Conservation (phyloP, 352 stramenopile genomes). For the Phytopythium chamaehyphon region DNA sequence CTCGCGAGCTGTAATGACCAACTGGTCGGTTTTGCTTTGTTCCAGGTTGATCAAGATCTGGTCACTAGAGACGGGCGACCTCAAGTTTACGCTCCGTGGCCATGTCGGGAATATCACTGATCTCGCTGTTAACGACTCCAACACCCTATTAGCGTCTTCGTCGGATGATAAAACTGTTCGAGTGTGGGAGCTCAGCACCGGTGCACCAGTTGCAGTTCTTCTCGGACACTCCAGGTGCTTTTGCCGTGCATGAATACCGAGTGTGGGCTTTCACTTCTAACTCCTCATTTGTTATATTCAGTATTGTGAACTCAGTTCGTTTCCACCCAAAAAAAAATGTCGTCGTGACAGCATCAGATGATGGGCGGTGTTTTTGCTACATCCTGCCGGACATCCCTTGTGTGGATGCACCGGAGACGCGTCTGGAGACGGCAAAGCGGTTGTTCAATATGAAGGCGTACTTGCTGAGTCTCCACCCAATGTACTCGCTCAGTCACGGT, state of each 20-base stretch:
- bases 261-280: background rate
- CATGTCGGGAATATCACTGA: constrained; percentile 90
- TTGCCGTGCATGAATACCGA: background rate
- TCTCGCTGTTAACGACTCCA: constrained; percentile 81
- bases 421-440: constrained; percentile 74
- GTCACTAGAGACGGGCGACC: constrained; percentile 82
- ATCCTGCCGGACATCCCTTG: constrained; percentile 73
- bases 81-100: constrained; percentile 78
- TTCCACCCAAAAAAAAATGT: constrained; percentile 88
- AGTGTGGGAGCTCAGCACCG: constrained; percentile 85
- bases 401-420: constrained; percentile 53
- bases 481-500: constrained; percentile 72
- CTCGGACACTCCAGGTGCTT: constrained; percentile 80
- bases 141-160: constrained; percentile 78
- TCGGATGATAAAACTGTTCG: constrained; percentile 89
- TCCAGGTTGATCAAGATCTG: constrained; percentile 95
- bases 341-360: constrained; percentile 90
- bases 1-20: constrained; percentile 6
- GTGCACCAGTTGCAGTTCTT: constrained; percentile 78
- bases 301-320: constrained; percentile 78
- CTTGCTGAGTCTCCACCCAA: constrained; percentile 73
- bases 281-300: constrained; percentile 8
- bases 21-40: background rate
- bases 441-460: constrained; percentile 70
- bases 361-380: constrained; percentile 90